A percentile compares a stretch with the other conserved stretches of the same genome.
These are phyloP conservation scores for Ramularia collo-cygni DNA, from an alignment of 2,329 filamentous ascomycete genomes.

Conservation along the genomic window DNA sequence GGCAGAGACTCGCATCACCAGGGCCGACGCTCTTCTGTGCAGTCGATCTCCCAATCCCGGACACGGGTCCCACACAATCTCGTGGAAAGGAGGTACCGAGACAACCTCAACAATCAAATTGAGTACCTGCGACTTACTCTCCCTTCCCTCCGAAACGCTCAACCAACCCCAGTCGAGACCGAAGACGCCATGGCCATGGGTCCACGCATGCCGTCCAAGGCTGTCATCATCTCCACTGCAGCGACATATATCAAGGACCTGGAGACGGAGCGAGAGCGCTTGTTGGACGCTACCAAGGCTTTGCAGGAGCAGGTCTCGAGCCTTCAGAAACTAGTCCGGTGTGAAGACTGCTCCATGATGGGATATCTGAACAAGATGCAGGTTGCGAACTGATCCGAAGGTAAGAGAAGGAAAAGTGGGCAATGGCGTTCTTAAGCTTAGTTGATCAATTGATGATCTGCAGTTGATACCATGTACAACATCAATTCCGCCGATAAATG, in stretches of 20 bases:
- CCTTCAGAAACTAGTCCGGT: constrained; percentile 40
- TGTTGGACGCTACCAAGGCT: constrained; percentile 35
- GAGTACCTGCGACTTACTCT: constrained; percentile 31
- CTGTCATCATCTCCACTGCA: constrained; percentile 40
- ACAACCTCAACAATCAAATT: constrained; percentile 41
- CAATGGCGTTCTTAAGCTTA: too few species aligned
- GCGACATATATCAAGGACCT: constrained; percentile 42
- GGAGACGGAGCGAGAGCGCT: constrained; percentile 36
- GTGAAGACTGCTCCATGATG: constrained; percentile 34
- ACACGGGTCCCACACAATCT: constrained; percentile 34
- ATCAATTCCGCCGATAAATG: too few species aligned
- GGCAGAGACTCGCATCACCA: too few species aligned
- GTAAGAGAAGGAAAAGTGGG: too few species aligned
- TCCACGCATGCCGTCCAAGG: constrained; percentile 33
- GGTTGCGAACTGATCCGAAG: too few species aligned
- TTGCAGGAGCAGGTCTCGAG: constrained; percentile 35
- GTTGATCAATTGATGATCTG: too few species aligned
- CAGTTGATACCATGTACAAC: too few species aligned
- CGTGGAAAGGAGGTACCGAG: constrained; percentile 42
- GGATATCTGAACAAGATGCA: constrained; percentile 8
- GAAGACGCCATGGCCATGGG: not conserved
- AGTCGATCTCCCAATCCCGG: constrained; percentile 2
- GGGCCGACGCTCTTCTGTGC: constrained; percentile 1
- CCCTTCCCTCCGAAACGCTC: constrained; percentile 13
- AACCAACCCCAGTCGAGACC: constrained; percentile 5